Evolutionary conservation across 108 stramenopile species (phyloP).

Genomic region (Cafeteria roenbergensis): DNA sequence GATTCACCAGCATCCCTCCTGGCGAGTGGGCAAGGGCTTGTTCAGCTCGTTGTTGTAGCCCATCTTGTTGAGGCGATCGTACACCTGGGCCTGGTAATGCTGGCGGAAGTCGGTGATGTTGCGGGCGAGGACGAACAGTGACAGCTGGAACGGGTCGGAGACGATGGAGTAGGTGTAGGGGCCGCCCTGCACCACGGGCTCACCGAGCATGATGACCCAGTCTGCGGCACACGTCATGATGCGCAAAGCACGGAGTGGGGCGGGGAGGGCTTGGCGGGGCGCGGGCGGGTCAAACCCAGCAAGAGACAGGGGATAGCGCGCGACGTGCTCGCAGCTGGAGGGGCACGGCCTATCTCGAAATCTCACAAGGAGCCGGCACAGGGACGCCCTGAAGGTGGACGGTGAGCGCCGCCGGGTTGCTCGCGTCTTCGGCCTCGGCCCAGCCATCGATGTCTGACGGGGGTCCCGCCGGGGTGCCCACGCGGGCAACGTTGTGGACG

Average conservation of each 20-base stretch:
- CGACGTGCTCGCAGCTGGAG: neutral
- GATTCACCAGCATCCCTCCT: too few species aligned
- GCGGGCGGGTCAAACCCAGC: too few species aligned
- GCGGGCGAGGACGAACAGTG: slow-evolving; percentile 7
- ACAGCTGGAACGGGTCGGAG: neutral
- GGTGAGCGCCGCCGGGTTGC: neutral
- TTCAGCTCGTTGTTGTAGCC: neutral
- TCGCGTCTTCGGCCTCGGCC: neutral
- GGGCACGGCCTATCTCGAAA: neutral
- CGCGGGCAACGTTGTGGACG: neutral
- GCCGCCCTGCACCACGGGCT: neutral
- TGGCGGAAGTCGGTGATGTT: neutral
- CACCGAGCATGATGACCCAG: too few species aligned
- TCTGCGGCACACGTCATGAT: too few species aligned
- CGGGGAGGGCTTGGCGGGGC: too few species aligned
- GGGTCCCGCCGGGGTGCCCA: neutral
- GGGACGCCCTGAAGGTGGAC: slow-evolving; percentile 5
- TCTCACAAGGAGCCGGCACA: neutral
- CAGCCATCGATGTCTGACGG: neutral
- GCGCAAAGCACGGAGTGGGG: too few species aligned
- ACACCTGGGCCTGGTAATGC: neutral
- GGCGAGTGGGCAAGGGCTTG: neutral
- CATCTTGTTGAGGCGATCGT: neutral
- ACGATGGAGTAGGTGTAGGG: neutral
- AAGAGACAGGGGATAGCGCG: too few species aligned